Percentiles rank a stretch among this genome's conserved stretches.
These are phyloP conservation scores for Anacardium occidentale DNA, from an alignment of 345 rosid species.

Conservation along the genomic window DNA sequence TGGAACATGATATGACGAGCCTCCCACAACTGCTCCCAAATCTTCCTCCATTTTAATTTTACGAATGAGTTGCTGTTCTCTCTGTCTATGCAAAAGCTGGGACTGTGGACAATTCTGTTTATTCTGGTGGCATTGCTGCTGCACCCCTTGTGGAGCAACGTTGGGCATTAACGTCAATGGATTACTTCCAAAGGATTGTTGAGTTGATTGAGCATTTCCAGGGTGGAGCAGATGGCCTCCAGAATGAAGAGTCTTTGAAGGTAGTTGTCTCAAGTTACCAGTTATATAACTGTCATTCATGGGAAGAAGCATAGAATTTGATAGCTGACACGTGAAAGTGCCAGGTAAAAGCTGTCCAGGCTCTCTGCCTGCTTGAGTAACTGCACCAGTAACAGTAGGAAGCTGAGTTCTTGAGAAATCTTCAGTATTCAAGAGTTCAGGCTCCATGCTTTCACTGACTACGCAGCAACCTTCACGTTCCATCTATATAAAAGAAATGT, in stretches of 20 bases:
- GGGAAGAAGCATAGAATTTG: neutral
- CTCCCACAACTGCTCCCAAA: neutral
- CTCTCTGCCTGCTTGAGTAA: constrained; percentile 1
- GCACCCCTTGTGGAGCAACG: neutral
- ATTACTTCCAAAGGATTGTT: neutral
- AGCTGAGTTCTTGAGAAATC: constrained; percentile 8
- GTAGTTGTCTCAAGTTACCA: neutral
- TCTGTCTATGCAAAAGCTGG: constrained; percentile 18
- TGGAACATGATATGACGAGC: neutral
- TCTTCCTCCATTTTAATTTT: constrained; percentile 6
- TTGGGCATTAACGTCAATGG: neutral
- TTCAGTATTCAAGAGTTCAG: neutral
- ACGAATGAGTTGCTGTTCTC: constrained; percentile 9
- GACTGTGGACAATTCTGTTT: constrained; percentile 15
- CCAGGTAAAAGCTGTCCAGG: constrained; percentile 1
- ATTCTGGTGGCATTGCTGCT: constrained; percentile 8
- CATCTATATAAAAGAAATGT: constrained; percentile 16
- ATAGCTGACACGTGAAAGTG: neutral
- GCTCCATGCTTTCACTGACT: constrained; percentile 8
- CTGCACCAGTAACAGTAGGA: neutral
- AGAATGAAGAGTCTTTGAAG: neutral
- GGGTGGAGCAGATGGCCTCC: neutral
- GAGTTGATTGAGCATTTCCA: constrained; percentile 10
- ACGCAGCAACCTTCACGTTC: constrained; percentile 20
- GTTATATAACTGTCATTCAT: neutral